phyloP scores from a whole-genome alignment of 202 grass and related monocot species.

The Miscanthus sacchariflorus region DNA sequence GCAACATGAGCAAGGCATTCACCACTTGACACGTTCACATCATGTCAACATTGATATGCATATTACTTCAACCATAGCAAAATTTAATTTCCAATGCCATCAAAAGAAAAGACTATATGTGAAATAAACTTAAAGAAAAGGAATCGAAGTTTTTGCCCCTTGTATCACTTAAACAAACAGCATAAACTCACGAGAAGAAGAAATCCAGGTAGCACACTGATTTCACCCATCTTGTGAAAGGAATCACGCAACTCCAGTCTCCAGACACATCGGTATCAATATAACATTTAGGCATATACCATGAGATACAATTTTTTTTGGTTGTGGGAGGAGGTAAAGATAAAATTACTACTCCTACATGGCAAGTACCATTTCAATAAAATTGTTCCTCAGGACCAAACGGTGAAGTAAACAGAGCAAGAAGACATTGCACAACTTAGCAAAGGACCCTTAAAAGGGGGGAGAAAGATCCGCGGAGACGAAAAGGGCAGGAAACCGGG shows the following conservation, averaged over 20 bases:
- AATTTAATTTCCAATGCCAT: not conserved
- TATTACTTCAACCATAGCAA: not conserved
- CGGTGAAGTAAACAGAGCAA: not conserved
- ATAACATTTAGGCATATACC: too few species aligned
- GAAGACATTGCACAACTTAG: not conserved
- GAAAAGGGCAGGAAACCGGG: not conserved
- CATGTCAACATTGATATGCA: slow-evolving; percentile 2
- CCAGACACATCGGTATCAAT: too few species aligned
- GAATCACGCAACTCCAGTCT: too few species aligned
- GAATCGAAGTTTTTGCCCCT: too few species aligned
- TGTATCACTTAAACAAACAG: not conserved
- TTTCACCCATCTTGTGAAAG: too few species aligned
- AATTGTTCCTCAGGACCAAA: not conserved
- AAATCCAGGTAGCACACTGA: not conserved
- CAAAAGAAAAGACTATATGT: not conserved
- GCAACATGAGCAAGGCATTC: not conserved
- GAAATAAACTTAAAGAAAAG: not conserved
- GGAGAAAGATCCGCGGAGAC: not conserved
- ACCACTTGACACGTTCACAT: not conserved
- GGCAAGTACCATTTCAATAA: too few species aligned
- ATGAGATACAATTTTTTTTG: too few species aligned
- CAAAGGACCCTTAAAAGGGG: not conserved
- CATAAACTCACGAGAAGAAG: not conserved
- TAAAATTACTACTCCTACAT: too few species aligned
- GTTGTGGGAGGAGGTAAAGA: too few species aligned